phyloP scores from a whole-genome alignment of 1,284 basidiomycete genomes.

The Boletus smithii region DNA sequence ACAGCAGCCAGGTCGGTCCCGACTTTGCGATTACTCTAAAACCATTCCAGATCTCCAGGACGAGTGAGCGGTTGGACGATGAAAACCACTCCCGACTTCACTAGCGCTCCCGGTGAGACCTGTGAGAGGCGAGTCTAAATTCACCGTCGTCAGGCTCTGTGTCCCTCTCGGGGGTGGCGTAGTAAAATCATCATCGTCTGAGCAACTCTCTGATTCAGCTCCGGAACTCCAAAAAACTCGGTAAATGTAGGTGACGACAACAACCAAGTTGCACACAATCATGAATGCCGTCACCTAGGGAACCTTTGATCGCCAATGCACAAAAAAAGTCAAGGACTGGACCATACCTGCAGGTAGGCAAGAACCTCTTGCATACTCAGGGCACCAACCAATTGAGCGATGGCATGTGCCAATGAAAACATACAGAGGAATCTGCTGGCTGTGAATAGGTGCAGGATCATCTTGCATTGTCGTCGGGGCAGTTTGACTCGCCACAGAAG shows the following conservation, averaged over 20 bases:
- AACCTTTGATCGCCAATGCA: not conserved
- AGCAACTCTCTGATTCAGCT: not conserved
- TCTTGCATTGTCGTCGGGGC: conserved; percentile 10
- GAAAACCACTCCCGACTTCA: not conserved
- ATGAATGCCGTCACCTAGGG: conserved; percentile 7
- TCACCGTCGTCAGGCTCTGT: not conserved
- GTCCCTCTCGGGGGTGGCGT: not conserved
- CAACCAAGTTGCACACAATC: conserved; percentile 20
- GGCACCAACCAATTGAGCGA: conserved; percentile 1
- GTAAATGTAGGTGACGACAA: conserved; percentile 16
- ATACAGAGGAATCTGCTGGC: conserved; percentile 6
- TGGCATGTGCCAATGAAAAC: conserved; percentile 3
- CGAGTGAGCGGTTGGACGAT: no score
- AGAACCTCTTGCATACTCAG: not conserved
- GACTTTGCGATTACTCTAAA: no score
- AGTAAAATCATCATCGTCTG: conserved; percentile 9
- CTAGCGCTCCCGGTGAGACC: not conserved
- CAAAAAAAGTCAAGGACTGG: not conserved
- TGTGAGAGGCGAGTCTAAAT: not conserved
- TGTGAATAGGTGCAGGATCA: conserved; percentile 17
- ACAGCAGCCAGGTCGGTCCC: no score
- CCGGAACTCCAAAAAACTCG: conserved; percentile 1
- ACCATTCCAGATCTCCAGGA: no score
- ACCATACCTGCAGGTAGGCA: conserved; percentile 5
- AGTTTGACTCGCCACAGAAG: conserved; percentile 17